Conservation (phyloP, 805 yeast species). For the Hanseniaspora thailandica region DNA sequence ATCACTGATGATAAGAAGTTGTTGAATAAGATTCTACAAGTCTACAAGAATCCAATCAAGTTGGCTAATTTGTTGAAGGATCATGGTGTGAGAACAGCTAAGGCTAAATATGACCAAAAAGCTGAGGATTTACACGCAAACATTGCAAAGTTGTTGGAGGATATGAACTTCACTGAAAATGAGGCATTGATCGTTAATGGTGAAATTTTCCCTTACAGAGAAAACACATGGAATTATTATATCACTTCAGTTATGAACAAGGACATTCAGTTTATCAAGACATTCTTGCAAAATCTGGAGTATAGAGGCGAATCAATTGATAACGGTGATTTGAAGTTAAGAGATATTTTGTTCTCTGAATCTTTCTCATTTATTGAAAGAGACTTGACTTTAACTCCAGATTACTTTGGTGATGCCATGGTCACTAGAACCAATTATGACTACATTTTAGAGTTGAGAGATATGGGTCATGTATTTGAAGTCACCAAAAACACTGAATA, state of each 20-base stretch:
- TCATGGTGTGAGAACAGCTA: slow-evolving; percentile 17
- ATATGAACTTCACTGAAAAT: slow-evolving; percentile 28
- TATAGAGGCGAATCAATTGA: slow-evolving; percentile 13
- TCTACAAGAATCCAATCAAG: slow-evolving; percentile 17
- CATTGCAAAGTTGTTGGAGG: background rate
- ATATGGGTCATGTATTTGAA: slow-evolving; percentile 20
- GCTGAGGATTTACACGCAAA: slow-evolving; percentile 15
- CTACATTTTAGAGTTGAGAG: slow-evolving; percentile 18
- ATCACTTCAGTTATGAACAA: slow-evolving; percentile 41
- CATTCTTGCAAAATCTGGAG: slow-evolving; percentile 9
- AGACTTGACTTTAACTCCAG: slow-evolving; percentile 42
- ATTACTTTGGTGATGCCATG: slow-evolving; percentile 26
- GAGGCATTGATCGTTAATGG: slow-evolving; percentile 58
- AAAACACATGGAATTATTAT: slow-evolving; percentile 42
- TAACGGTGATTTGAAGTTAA: slow-evolving; percentile 16
- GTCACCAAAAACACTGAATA: slow-evolving; percentile 18
- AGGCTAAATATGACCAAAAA: slow-evolving; percentile 19
- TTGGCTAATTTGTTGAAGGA: slow-evolving; percentile 17
- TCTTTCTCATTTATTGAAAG: slow-evolving; percentile 29
- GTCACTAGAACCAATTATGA: slow-evolving; percentile 26
- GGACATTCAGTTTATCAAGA: slow-evolving; percentile 35
- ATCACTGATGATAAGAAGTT: slow-evolving; percentile 25
- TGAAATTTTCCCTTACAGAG: slow-evolving; percentile 41
- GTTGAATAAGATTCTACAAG: slow-evolving; percentile 18
- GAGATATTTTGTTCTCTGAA: slow-evolving; percentile 25